A percentile compares a stretch with the other conserved stretches of the same genome.
Conservation (phyloP, 805 yeast genomes). For the Candida adriatica region DNA sequence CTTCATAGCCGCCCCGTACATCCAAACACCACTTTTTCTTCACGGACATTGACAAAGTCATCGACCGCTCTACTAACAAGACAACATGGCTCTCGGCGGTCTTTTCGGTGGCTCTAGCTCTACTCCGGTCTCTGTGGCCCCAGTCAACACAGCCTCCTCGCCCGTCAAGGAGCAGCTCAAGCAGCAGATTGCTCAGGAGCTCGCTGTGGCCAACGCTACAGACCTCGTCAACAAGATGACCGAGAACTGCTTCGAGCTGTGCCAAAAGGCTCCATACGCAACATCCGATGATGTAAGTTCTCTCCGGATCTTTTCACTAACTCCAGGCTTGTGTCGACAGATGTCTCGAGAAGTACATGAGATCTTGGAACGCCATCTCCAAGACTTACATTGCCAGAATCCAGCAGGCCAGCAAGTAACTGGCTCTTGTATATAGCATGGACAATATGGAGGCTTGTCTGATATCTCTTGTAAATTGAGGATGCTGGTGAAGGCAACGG, state of each 20-base stretch:
- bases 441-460: no score
- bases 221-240: conserved; percentile 80
- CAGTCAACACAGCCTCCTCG: conserved; percentile 23
- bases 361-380: conserved; percentile 83
- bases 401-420: conserved; percentile 36
- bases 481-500: no score
- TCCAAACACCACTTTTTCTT: no score
- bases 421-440: no score
- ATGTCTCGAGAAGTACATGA: conserved; percentile 83
- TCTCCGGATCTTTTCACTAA: not conserved
- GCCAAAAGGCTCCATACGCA: conserved; percentile 58
- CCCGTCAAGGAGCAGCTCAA: conserved; percentile 58
- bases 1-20: no score
- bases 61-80: not conserved
- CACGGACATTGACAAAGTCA: no score
- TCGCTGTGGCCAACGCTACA: conserved; percentile 88
- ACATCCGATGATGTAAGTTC: conserved; percentile 41
- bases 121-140: conserved; percentile 20
- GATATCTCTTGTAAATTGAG: no score
- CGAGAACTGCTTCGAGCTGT: conserved; percentile 79
- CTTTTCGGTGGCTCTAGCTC: conserved; percentile 23
- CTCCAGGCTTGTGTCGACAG: conserved; percentile 52
- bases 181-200: conserved; percentile 67
- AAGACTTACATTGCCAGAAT: conserved; percentile 71
- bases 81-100: conserved; percentile 22